Percentiles rank a stretch among this genome's conserved stretches.
Evolutionary conservation across 148 eudicot genomes (phyloP).

Genomic region (Chenopodium quinoa): DNA sequence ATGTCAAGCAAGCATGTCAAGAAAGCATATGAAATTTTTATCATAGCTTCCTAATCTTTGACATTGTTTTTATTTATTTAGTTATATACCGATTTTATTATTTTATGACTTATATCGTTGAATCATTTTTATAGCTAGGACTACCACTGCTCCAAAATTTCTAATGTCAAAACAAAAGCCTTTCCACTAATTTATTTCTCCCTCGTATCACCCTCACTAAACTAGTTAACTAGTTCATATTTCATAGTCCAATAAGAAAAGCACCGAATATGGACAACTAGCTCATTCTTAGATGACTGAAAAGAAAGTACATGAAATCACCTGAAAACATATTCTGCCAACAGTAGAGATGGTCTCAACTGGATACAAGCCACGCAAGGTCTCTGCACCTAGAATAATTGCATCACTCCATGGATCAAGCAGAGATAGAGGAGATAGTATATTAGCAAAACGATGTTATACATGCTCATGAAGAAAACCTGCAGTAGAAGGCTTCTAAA

Average conservation of each 20-base stretch:
- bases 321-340: conserved; percentile 85
- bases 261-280: not conserved
- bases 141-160: too few species aligned
- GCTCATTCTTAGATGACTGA: too few species aligned
- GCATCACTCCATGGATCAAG: conserved; percentile 70
- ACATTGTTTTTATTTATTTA: too few species aligned
- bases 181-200: too few species aligned
- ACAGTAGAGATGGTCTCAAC: conserved; percentile 78
- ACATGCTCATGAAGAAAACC: not conserved
- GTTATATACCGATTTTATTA: too few species aligned
- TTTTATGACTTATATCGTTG: too few species aligned
- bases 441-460: not conserved
- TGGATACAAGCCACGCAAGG: conserved; percentile 80
- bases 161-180: too few species aligned
- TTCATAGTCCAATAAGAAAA: not conserved
- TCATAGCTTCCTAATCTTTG: too few species aligned
- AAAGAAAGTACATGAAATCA: conserved; percentile 9
- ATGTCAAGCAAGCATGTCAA: too few species aligned
- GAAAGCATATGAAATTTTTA: too few species aligned
- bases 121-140: too few species aligned
- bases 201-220: too few species aligned
- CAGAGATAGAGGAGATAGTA: not conserved
- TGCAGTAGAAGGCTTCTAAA: not conserved
- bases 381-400: conserved; percentile 93
- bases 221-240: not conserved